phyloP scores from a whole-genome alignment of 257 asterid genomes.

The Solanum chmielewskii region DNA sequence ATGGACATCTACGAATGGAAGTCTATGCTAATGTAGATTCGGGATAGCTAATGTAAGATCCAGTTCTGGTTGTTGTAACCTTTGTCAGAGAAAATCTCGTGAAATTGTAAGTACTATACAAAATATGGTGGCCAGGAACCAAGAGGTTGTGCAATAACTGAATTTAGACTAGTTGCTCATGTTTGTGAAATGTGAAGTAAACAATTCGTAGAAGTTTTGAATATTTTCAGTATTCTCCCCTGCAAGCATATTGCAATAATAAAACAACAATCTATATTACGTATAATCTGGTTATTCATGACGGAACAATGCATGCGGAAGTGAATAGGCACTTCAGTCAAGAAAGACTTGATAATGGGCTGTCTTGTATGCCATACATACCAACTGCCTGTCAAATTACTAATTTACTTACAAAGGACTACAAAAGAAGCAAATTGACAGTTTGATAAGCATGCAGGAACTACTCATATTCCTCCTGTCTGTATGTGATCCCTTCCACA shows the following conservation, averaged over 20 bases:
- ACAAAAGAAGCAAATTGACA: neutral
- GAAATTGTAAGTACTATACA: neutral
- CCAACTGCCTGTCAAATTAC: neutral
- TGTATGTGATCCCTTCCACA: neutral
- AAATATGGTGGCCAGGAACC: neutral
- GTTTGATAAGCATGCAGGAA: neutral
- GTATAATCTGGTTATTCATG: neutral
- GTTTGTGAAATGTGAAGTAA: neutral
- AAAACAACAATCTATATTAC: neutral
- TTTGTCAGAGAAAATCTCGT: neutral
- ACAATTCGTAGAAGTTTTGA: neutral
- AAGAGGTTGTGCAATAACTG: neutral
- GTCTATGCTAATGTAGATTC: neutral
- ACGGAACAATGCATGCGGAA: neutral
- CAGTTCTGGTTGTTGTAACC: neutral
- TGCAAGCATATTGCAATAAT: neutral
- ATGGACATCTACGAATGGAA: neutral
- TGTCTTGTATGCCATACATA: neutral
- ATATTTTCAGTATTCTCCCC: neutral
- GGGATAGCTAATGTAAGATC: neutral
- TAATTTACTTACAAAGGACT: neutral
- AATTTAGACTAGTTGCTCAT: neutral
- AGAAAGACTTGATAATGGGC: neutral
- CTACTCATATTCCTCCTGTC: neutral
- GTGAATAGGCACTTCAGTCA: neutral